phyloP scores from a whole-genome alignment of 805 yeast genomes.

The Komagataella mondaviorum region DNA sequence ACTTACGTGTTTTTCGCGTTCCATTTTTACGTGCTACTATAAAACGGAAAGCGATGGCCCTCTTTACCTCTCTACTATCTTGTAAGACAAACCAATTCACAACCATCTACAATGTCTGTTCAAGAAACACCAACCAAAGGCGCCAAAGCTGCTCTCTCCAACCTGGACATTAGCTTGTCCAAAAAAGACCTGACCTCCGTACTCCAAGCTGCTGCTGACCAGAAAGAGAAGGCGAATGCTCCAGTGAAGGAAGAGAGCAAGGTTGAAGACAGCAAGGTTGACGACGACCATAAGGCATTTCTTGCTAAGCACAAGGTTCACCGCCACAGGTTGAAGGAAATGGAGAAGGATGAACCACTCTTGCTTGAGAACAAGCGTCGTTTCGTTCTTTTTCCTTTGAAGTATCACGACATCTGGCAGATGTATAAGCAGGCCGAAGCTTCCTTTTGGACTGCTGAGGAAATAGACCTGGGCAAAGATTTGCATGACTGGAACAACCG shows the following conservation, averaged over 20 bases:
- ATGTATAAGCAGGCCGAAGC: slow-evolving; percentile 99
- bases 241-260: slow-evolving; percentile 4
- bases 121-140: slow-evolving; percentile 64
- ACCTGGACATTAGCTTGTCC: slow-evolving; percentile 32
- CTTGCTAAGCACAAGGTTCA: slow-evolving; percentile 51
- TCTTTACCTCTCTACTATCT: neutral
- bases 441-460: slow-evolving; percentile 99
- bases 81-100: neutral
- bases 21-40: neutral
- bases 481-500: slow-evolving; percentile 82
- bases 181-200: slow-evolving; percentile 27
- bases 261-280: slow-evolving; percentile 10
- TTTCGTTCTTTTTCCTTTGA: slow-evolving; percentile 90
- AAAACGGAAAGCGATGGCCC: neutral
- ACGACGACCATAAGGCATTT: slow-evolving; percentile 37
- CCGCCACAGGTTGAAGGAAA: slow-evolving; percentile 57
- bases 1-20: neutral
- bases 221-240: slow-evolving; percentile 14
- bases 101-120: slow-evolving; percentile 23
- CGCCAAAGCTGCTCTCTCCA: slow-evolving; percentile 42
- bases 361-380: slow-evolving; percentile 75
- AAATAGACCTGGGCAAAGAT: slow-evolving; percentile 91
- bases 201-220: slow-evolving; percentile 25
- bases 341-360: slow-evolving; percentile 84
- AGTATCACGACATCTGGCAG: slow-evolving; percentile 97